Evolutionary conservation across 2,329 filamentous ascomycete genomes (phyloP).

Genomic region (Sporothrix brasiliensis): DNA sequence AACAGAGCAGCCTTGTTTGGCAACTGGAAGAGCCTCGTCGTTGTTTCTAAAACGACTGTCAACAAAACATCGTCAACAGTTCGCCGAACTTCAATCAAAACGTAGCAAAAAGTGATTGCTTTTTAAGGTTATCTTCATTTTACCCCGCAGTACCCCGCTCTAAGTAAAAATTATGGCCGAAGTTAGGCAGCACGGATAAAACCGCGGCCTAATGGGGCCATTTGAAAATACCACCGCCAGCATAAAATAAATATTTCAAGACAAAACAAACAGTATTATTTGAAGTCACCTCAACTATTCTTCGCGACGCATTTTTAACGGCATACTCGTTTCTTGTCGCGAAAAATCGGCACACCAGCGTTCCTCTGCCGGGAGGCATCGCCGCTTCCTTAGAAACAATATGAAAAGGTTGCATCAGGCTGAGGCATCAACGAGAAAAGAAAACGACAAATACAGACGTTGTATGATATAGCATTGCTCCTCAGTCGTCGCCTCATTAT

Average conservation of each 20-base stretch:
- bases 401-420: no score
- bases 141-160: background rate
- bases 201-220: background rate
- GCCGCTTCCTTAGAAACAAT: no score
- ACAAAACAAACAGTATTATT: background rate
- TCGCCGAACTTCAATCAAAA: background rate
- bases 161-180: background rate
- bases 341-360: no score
- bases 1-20: background rate
- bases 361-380: no score
- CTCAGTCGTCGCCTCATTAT: no score
- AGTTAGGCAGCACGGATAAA: background rate
- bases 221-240: background rate
- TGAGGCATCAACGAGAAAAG: no score
- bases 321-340: no score
- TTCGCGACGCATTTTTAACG: no score
- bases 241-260: background rate
- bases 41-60: background rate
- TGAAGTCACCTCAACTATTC: no score
- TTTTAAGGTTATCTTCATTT: background rate
- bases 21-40: background rate
- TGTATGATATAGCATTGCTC: no score
- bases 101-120: background rate
- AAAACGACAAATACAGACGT: no score
- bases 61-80: slow-evolving; percentile 1